A percentile compares a stretch with the other conserved stretches of the same genome.
These are phyloP conservation scores for Neurospora sp. DNA, from an alignment of 495 filamentous ascomycete genomes.

Conservation along the genomic window DNA sequence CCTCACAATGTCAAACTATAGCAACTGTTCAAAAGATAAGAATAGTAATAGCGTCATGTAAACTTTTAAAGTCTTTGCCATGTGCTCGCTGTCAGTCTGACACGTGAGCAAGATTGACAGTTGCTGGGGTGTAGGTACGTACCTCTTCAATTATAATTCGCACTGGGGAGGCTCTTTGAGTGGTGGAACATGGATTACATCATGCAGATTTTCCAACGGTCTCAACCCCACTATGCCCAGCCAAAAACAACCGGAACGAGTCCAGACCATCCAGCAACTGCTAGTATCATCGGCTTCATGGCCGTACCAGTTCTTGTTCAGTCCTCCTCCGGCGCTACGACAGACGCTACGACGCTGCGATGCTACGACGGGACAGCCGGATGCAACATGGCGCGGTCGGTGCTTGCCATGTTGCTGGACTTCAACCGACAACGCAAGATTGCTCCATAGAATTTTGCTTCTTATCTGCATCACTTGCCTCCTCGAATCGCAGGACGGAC, in stretches of 20 bases:
- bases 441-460: not conserved
- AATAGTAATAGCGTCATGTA: not conserved
- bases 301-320: not conserved
- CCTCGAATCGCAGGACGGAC: not conserved
- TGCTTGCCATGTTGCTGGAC: not conserved
- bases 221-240: slow-evolving; percentile 7
- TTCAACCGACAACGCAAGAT: not conserved
- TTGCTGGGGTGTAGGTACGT: not conserved
- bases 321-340: not conserved
- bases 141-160: slow-evolving; percentile 4
- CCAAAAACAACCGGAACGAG: not conserved
- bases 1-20: not conserved
- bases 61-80: not conserved
- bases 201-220: slow-evolving; percentile 6
- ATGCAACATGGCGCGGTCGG: not conserved
- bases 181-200: slow-evolving; percentile 9
- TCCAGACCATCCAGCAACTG: slow-evolving; percentile 4
- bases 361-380: not conserved
- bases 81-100: not conserved
- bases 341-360: not conserved
- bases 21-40: not conserved
- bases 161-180: slow-evolving; percentile 5
- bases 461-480: not conserved
- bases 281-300: not conserved
- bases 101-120: not conserved